phyloP scores from a whole-genome alignment of 192 early-diverging fungal species.

The Entomortierella parvispora region DNA sequence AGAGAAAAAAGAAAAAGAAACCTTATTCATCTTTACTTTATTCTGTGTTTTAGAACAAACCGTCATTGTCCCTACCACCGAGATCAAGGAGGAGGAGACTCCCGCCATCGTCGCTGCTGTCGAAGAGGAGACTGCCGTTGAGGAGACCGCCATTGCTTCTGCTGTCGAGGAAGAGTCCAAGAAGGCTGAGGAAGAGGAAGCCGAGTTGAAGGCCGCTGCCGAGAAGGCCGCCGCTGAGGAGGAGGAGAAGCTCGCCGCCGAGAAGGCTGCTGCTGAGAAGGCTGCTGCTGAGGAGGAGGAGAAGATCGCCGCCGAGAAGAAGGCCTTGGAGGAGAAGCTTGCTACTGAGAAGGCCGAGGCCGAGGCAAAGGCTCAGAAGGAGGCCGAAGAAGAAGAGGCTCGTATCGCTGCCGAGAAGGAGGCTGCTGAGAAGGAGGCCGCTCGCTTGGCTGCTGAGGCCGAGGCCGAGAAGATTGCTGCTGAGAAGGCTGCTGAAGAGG shows the following conservation, averaged over 20 bases:
- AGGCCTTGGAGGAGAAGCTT: neutral
- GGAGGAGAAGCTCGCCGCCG: neutral
- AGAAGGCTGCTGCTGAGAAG: slow-evolving; percentile 1
- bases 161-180: slow-evolving; percentile 2
- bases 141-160: slow-evolving; percentile 1
- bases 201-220: neutral
- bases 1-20: no score
- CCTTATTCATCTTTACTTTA: neutral
- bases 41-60: slow-evolving; percentile 14
- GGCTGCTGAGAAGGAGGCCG: neutral
- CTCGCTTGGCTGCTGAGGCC: slow-evolving; percentile 14
- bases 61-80: slow-evolving; percentile 3
- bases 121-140: slow-evolving; percentile 4
- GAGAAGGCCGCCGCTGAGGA: neutral
- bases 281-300: slow-evolving; percentile 4
- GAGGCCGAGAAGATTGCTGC: slow-evolving; percentile 14
- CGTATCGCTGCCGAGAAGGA: slow-evolving; percentile 7
- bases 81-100: slow-evolving; percentile 6
- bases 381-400: slow-evolving; percentile 5
- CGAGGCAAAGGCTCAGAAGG: neutral
- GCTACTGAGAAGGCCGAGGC: slow-evolving; percentile 5
- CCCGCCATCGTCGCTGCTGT: slow-evolving; percentile 3
- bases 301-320: neutral
- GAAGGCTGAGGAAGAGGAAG: slow-evolving; percentile 8
- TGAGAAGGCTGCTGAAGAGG: slow-evolving; percentile 20